phyloP scores from a whole-genome alignment of 2,329 filamentous ascomycete species.

The Aspergillus sergii region DNA sequence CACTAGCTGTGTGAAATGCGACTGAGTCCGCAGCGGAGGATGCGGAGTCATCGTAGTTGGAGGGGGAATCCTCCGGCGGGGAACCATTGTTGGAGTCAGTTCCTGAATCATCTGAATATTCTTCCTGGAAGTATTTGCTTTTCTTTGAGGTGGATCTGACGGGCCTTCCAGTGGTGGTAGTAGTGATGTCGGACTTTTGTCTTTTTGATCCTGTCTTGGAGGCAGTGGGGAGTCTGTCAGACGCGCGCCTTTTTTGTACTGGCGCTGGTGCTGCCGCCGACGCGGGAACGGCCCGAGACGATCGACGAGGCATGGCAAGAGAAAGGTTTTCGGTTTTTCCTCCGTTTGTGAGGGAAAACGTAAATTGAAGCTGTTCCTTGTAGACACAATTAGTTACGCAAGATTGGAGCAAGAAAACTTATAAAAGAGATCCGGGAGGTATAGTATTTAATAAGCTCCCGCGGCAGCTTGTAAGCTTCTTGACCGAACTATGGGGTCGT shows the following conservation, averaged over 20 bases:
- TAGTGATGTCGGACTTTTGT: conserved; percentile 29
- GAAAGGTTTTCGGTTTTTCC: neutral
- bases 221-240: conserved; percentile 32
- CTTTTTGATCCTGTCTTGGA: conserved; percentile 33
- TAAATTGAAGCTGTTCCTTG: neutral
- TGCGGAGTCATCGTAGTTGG: conserved; percentile 20
- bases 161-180: conserved; percentile 17
- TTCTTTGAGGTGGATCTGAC: conserved; percentile 48
- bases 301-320: conserved; percentile 38
- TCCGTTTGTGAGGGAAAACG: neutral
- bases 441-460: conserved; percentile 13
- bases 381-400: conserved; percentile 14
- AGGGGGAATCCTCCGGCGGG: conserved; percentile 16
- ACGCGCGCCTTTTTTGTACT: conserved; percentile 39
- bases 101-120: conserved; percentile 36
- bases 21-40: conserved; percentile 11
- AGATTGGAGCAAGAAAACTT: neutral
- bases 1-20: neutral
- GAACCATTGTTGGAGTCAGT: conserved; percentile 33
- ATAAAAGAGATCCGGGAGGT: conserved; percentile 1
- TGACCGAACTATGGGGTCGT: conserved; percentile 14
- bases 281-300: conserved; percentile 40
- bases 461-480: conserved; percentile 9
- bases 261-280: conserved; percentile 32
- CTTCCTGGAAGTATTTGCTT: conserved; percentile 55